A percentile compares a stretch with the other conserved stretches of the same genome.
Conservation (phyloP, 2,329 filamentous ascomycete genomes). For the Teratosphaeriaceae sp. region DNA sequence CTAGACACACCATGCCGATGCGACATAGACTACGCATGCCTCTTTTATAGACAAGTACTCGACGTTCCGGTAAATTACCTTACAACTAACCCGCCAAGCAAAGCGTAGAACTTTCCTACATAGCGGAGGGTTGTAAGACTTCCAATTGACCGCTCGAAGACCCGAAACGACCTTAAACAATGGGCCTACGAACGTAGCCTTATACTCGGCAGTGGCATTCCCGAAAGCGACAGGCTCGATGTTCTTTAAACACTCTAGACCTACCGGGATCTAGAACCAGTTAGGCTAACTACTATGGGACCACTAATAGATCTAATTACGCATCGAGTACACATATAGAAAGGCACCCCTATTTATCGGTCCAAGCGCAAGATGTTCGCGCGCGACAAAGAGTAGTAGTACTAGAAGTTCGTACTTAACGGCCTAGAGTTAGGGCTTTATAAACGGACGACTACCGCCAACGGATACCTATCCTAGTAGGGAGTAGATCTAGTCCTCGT, state of each 20-base stretch:
- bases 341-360: neutral
- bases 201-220: neutral
- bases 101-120: too few relatives aligned
- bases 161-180: too few relatives aligned
- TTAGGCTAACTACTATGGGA: neutral
- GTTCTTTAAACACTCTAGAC: neutral
- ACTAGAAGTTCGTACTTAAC: neutral
- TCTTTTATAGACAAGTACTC: too few relatives aligned
- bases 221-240: neutral
- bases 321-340: neutral
- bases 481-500: neutral
- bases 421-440: neutral
- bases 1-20: too few relatives aligned
- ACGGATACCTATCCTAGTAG: neutral
- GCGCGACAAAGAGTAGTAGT: neutral
- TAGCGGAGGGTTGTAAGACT: too few relatives aligned
- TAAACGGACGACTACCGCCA: neutral
- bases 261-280: neutral
- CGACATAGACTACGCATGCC: too few relatives aligned
- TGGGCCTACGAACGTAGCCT: too few relatives aligned
- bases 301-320: neutral
- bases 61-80: too few relatives aligned
- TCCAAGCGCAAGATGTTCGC: neutral
- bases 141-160: too few relatives aligned
- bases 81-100: too few relatives aligned